Conservation (phyloP, 2,329 filamentous ascomycete species). For the Seiridium cupressi region DNA sequence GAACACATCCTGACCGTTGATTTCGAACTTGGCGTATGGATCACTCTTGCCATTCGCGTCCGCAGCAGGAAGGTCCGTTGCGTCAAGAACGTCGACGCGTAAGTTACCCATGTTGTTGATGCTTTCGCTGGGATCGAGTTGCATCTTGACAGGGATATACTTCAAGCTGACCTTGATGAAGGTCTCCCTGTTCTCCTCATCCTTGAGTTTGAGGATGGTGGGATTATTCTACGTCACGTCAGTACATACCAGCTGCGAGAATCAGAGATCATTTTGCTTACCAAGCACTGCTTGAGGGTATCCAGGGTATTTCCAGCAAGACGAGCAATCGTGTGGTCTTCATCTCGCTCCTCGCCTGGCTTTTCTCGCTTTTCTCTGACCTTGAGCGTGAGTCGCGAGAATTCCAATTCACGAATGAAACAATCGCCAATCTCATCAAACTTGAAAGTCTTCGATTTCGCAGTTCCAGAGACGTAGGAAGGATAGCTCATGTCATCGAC, state of each 20-base stretch:
- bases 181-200: constrained; percentile 71
- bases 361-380: constrained; percentile 78
- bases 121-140: constrained; percentile 88
- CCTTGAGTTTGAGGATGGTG: constrained; percentile 76
- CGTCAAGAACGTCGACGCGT: constrained; percentile 90
- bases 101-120: constrained; percentile 99
- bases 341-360: constrained; percentile 62
- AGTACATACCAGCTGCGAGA: constrained; percentile 14
- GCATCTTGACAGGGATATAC: constrained; percentile 93
- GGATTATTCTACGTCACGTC: constrained; percentile 72
- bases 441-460: constrained; percentile 64
- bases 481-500: constrained; percentile 96
- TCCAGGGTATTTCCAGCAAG: constrained; percentile 82
- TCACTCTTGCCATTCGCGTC: constrained; percentile 97
- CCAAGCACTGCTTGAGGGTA: constrained; percentile 83
- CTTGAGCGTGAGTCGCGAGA: constrained; percentile 87
- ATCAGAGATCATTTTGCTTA: constrained; percentile 39
- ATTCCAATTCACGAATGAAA: constrained; percentile 95
- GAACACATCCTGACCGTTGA: constrained; percentile 86
- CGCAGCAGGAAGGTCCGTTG: constrained; percentile 81
- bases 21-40: constrained; percentile 90
- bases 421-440: constrained; percentile 95
- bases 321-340: constrained; percentile 76
- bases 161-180: constrained; percentile 90
- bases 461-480: constrained; percentile 78